phyloP scores from a whole-genome alignment of 768 basidiomycete species.

The Podaxis mareebaensis region DNA sequence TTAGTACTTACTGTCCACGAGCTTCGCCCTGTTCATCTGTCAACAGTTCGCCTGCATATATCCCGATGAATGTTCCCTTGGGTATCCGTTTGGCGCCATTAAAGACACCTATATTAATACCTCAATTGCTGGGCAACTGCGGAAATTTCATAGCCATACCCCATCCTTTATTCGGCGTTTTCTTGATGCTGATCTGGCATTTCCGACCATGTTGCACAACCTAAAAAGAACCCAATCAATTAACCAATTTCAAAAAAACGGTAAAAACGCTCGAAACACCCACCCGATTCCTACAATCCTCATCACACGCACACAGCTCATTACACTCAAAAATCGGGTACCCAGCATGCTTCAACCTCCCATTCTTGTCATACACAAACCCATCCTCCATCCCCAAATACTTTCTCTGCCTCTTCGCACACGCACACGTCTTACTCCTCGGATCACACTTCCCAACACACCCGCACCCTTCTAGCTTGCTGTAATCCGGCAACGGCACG shows the following conservation, averaged over 20 bases:
- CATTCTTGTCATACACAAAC: conserved; percentile 70
- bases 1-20: conserved; percentile 61
- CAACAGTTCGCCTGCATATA: conserved; percentile 85
- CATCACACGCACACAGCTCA: conserved; percentile 75
- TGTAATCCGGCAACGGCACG: conserved; percentile 65
- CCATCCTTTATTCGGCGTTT: conserved; percentile 84
- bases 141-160: conserved; percentile 42
- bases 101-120: conserved; percentile 59
- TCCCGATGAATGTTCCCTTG: conserved; percentile 71
- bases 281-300: conserved; percentile 82
- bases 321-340: conserved; percentile 88
- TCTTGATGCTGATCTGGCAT: conserved; percentile 59
- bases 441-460: conserved; percentile 80
- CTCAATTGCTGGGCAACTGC: conserved; percentile 3
- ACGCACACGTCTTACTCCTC: conserved; percentile 70
- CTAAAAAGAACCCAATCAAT: conserved; percentile 34
- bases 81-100: conserved; percentile 64
- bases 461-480: conserved; percentile 62
- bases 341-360: conserved; percentile 47
- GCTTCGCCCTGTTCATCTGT: conserved; percentile 64
- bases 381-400: conserved; percentile 41
- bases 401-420: conserved; percentile 56
- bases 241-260: neutral
- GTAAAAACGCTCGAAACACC: conserved; percentile 23
- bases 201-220: conserved; percentile 83